Evolutionary conservation across 1,139 yeast species (phyloP), one percentile per base, ranked within the genome.

Genomic region (Zygosaccharomyces sapae): DNA sequence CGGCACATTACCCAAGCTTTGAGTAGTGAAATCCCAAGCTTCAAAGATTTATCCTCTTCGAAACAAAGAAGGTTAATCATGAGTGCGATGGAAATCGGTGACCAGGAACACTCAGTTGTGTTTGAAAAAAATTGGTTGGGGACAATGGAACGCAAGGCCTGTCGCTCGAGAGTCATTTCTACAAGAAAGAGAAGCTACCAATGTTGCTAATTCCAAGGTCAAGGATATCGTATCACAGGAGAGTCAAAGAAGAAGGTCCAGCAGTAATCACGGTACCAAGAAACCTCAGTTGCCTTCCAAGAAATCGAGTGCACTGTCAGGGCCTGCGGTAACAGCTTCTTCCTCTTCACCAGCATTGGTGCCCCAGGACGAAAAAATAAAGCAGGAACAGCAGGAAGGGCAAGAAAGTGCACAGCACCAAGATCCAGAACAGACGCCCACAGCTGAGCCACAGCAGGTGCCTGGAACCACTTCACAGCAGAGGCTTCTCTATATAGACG

Each of bases 81-180:
- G 83, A 81, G 89, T 5, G 95, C 92, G 34, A 78, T 90, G 70
- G 96, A 88, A 59, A 66, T 72, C 44, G 85, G 84, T n/a, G 94
- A 82, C 63, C 70, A 77, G 4, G 74, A 72, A 24, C 79, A 83
- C 49, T 81, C 82, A 36, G 70, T 75, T n/a, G 79, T 85, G 16
- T 90, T 90, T 70, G 96, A n/a, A 88, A 60, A 90, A 90, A 70
- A 89, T 89, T 36, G 97, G 97, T 22, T 90, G 97, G 97, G 97
- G 97, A 50, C 94, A 92, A 62, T 90, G 97, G 97, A 88, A 90
- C 24, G 95, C 90, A 6, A 75, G 81, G 50, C 70, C 74, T 43
- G 79, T 76, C 12, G 76, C 74, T 44, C 66, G 76, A 7, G 79
- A 74, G 50, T 69, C 68, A 48, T 80, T 80, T 50, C 75, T 72